phyloP scores from a whole-genome alignment of 225 moss, liverwort and hornwort genomes.

The Thuidium tamariscinum region DNA sequence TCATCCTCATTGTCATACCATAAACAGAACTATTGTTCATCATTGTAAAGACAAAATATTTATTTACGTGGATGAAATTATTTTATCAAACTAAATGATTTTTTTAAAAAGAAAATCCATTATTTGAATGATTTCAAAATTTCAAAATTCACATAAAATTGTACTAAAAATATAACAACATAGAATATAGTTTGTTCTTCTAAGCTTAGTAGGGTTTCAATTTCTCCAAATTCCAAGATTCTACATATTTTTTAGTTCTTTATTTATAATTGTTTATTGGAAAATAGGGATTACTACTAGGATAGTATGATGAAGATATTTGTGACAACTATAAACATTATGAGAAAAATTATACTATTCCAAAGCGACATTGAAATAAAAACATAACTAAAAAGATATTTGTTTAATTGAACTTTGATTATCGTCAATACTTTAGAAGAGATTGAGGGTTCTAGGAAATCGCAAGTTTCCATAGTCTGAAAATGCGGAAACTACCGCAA shows the following conservation, averaged over 20 bases:
- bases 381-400: no score
- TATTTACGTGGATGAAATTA: neutral
- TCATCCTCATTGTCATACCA: neutral
- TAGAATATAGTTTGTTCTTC: accelerated
- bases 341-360: neutral
- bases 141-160: accelerated
- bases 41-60: neutral
- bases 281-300: accelerated
- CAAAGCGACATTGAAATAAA: neutral
- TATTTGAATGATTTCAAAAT: no score
- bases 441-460: no score
- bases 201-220: accelerated
- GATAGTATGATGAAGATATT: accelerated
- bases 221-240: neutral
- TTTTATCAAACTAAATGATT: no score
- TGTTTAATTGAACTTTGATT: neutral
- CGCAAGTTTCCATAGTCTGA: no score
- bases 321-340: neutral
- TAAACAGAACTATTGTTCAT: accelerated
- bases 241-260: neutral
- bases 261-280: neutral
- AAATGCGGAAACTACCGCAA: no score
- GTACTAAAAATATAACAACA: neutral
- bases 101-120: no score
- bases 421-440: no score